A percentile compares a stretch with the other conserved stretches of the same genome.
phyloP scores from a whole-genome alignment of 2,329 filamentous ascomycete species.

The Exophiala xenobiotica region DNA sequence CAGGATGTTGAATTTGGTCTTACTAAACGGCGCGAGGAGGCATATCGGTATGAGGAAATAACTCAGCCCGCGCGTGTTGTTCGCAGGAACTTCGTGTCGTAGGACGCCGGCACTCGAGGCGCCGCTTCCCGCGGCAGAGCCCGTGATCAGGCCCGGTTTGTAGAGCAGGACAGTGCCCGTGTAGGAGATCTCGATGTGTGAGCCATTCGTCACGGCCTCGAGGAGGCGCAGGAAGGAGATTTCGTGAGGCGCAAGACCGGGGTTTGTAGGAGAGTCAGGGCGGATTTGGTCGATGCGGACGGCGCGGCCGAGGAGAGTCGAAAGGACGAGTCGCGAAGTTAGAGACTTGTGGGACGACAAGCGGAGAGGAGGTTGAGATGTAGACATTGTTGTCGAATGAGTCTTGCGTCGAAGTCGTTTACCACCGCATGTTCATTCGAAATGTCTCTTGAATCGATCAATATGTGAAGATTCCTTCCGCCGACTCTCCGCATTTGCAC shows the following conservation, averaged over 20 bases:
- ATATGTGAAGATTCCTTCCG: too few species aligned
- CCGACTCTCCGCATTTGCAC: slow-evolving; percentile 4
- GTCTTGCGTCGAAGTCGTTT: background rate
- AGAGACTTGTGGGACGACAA: slow-evolving; percentile 85
- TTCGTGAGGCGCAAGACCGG: slow-evolving; percentile 88
- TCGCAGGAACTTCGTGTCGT: slow-evolving; percentile 74
- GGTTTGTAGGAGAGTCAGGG: slow-evolving; percentile 76
- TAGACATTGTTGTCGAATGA: slow-evolving; percentile 35
- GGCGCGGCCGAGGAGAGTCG: slow-evolving; percentile 85
- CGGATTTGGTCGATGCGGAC: slow-evolving; percentile 94
- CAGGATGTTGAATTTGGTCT: slow-evolving; percentile 83
- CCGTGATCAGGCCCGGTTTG: slow-evolving; percentile 87
- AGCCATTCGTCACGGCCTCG: slow-evolving; percentile 92
- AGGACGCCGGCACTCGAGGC: slow-evolving; percentile 71
- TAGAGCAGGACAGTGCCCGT: slow-evolving; percentile 92
- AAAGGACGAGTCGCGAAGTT: slow-evolving; percentile 78
- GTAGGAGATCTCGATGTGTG: slow-evolving; percentile 91
- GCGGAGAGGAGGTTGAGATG: slow-evolving; percentile 56
- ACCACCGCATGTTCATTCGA: background rate
- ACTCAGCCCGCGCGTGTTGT: slow-evolving; percentile 76
- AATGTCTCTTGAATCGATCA: background rate
- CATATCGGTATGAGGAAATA: slow-evolving; percentile 92
- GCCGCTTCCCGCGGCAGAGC: slow-evolving; percentile 73
- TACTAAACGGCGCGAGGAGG: slow-evolving; percentile 87
- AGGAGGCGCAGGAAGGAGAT: slow-evolving; percentile 93